phyloP scores from a whole-genome alignment of 2,329 filamentous ascomycete species.

The Colletotrichum salicis region DNA sequence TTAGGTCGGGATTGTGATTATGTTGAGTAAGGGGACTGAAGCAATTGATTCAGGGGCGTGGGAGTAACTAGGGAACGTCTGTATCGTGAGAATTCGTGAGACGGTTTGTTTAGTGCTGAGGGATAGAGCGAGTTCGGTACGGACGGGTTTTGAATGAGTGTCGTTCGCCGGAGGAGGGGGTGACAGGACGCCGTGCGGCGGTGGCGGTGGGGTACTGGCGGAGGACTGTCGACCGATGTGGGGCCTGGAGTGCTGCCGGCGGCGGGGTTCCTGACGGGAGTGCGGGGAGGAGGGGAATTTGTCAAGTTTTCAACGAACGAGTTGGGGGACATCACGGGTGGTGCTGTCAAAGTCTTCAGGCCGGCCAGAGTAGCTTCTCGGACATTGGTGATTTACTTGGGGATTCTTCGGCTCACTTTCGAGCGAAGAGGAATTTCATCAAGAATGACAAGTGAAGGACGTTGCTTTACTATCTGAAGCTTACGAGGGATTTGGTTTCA shows the following conservation, averaged over 20 bases:
- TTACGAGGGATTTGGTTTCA: no score
- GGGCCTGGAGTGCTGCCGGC: conserved; percentile 19
- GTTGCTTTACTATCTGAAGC: no score
- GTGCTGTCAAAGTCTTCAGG: no score
- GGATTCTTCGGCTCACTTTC: no score
- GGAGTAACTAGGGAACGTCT: no score
- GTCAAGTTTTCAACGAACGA: neutral
- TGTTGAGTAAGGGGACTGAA: no score
- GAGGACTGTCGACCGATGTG: conserved; percentile 29
- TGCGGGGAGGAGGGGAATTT: neutral
- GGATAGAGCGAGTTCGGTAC: neutral
- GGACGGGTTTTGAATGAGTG: conserved; percentile 1
- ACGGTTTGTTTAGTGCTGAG: neutral
- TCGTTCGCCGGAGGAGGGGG: conserved; percentile 7
- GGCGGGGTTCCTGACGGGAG: conserved; percentile 11
- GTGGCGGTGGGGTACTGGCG: conserved; percentile 4
- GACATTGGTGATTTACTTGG: no score
- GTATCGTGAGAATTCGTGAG: neutral
- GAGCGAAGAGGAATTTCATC: no score
- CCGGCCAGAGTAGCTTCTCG: no score
- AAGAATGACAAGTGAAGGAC: no score
- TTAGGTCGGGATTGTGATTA: neutral
- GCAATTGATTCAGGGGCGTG: no score
- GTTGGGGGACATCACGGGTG: conserved; percentile 1
- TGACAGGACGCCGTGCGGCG: conserved; percentile 24